A percentile compares a stretch with the other conserved stretches of the same genome.
Evolutionary conservation across 768 basidiomycete genomes (phyloP).

Genomic region (Dentipellis fragilis): DNA sequence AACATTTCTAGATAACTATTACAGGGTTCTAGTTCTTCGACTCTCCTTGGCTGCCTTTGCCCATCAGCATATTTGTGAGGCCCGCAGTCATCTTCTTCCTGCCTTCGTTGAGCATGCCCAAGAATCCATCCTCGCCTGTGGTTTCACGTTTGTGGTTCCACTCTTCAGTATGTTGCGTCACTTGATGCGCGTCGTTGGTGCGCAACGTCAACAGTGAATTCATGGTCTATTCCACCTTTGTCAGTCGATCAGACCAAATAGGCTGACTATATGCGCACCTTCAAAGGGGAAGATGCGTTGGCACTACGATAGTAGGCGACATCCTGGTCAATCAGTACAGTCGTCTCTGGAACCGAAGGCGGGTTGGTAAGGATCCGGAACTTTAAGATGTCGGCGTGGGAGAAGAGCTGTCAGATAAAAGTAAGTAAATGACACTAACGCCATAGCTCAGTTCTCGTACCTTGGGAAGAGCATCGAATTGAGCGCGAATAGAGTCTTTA

Average conservation of each 20-base stretch:
- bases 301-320: constrained; percentile 33
- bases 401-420: constrained; percentile 25
- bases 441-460: constrained; percentile 13
- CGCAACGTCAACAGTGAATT: constrained; percentile 34
- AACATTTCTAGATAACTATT: too few relatives aligned
- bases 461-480: constrained; percentile 36
- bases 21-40: neutral
- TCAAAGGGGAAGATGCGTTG: constrained; percentile 28
- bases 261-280: constrained; percentile 17
- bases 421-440: neutral
- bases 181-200: constrained; percentile 26
- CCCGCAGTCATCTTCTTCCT: constrained; percentile 32
- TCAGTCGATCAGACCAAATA: too few relatives aligned
- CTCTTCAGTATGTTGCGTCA: constrained; percentile 32
- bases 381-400: constrained; percentile 30
- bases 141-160: constrained; percentile 32
- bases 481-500: constrained; percentile 28
- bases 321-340: constrained; percentile 37
- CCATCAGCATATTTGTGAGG: constrained; percentile 25
- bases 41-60: constrained; percentile 13
- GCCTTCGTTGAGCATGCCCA: constrained; percentile 34
- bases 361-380: constrained; percentile 34
- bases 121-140: constrained; percentile 29
- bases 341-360: constrained; percentile 23
- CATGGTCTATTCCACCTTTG: constrained; percentile 17